Conservation (phyloP, 352 stramenopile species). For the Pythium monospermum region DNA sequence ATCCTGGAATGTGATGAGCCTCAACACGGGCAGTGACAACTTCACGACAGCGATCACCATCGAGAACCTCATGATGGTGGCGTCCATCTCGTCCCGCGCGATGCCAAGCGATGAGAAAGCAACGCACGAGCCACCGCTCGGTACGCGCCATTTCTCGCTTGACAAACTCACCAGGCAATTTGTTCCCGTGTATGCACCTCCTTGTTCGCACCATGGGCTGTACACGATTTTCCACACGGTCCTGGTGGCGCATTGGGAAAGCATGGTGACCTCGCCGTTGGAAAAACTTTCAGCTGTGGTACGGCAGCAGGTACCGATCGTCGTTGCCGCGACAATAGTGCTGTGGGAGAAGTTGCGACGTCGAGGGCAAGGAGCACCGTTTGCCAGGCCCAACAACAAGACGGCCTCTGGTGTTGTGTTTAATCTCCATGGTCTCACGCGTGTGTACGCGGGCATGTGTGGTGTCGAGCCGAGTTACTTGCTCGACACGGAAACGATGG, state of each 20-base stretch:
- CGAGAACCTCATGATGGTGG: constrained; percentile 27
- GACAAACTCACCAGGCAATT: constrained; percentile 23
- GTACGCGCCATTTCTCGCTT: constrained; percentile 15
- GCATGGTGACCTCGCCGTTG: constrained; percentile 1
- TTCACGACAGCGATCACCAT: constrained; percentile 12
- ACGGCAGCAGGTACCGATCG: constrained; percentile 6
- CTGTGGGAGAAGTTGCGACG: constrained; percentile 46
- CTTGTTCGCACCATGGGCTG: constrained; percentile 9
- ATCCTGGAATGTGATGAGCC: constrained; percentile 10
- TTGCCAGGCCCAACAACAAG: neutral
- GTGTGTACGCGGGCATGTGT: constrained; percentile 46
- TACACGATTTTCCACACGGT: constrained; percentile 22
- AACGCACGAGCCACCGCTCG: neutral
- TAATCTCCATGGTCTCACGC: constrained; percentile 40
- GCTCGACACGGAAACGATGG: constrained; percentile 34
- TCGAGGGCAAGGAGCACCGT: neutral
- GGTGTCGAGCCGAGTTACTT: constrained; percentile 30
- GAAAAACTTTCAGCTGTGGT: constrained; percentile 14
- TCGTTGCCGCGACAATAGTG: constrained; percentile 31
- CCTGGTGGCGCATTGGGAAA: constrained; percentile 18
- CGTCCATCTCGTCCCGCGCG: constrained; percentile 16
- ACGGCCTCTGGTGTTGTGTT: constrained; percentile 13
- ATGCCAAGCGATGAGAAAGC: neutral
- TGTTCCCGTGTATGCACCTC: constrained; percentile 17
- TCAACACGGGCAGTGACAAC: neutral